Evolutionary conservation across 495 filamentous ascomycete species (phyloP), one percentile per base, ranked within the genome.

Genomic region (Polyplosphaeria fusca): DNA sequence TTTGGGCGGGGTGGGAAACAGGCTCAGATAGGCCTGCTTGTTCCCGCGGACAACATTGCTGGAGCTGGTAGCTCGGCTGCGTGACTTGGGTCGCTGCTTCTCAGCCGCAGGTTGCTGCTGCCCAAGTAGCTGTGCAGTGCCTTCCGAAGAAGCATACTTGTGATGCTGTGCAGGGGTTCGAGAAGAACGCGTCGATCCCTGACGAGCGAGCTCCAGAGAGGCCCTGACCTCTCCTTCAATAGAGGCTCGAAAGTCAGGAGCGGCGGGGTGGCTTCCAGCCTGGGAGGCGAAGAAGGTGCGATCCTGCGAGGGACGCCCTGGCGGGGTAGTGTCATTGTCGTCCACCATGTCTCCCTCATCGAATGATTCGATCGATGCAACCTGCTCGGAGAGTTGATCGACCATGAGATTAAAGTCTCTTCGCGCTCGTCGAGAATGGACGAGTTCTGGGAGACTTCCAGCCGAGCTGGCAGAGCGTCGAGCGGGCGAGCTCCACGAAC

Each of bases 391-490:
- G 3, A 66, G 56, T 13, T 56, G 64, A 30, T 66, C 64, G 20
- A 66, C 60, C 50, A 63, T 53, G 16, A 44, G 27, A 39, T 57
- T 43, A 35, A 61, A 55, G 46, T 53, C 52, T 24, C 43, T 50
- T 1, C 50, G 47, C 13, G 53, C 53, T 7, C 58, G 61, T 25
- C 61, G 65, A 52, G 76, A 77, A 50, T 78, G 70, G 5, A 82
- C 68, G 18, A 83, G 70, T 32, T 85, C 82, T 0, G 81, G 80
- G 3, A 83, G 69, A 52, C 79, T 81, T 26, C 69, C 72, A n/a
- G 77, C 72, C 0, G 82, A 85, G 22, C 77, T 74, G 0, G 77
- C 76, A 9, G 79, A 83, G 55, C 79, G 79, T 27, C 78, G 77
- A 18, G 74, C 72, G 47, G 78, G 73, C 5, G 77, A 77, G 69